A percentile compares a stretch with the other conserved stretches of the same genome.
These are phyloP conservation scores for Metschnikowia anglica DNA, from an alignment of 805 yeast species.

Conservation along the genomic window DNA sequence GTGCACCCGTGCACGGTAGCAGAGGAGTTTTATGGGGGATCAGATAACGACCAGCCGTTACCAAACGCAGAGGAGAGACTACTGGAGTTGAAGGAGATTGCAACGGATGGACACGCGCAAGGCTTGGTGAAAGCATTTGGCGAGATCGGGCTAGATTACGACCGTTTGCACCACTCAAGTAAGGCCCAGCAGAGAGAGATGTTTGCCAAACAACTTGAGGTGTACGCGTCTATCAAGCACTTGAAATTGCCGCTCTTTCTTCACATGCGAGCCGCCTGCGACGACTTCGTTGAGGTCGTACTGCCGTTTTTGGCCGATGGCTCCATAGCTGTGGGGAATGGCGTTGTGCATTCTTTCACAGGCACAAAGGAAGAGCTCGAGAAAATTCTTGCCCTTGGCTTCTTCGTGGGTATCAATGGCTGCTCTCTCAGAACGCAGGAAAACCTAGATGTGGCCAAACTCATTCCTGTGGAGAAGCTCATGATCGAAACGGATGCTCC, in stretches of 20 bases:
- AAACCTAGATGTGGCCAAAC: conserved; percentile 61
- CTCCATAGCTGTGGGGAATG: conserved; percentile 45
- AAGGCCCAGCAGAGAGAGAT: conserved; percentile 63
- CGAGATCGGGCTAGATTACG: conserved; percentile 94
- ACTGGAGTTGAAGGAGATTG: conserved; percentile 47
- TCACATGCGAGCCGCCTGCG: conserved; percentile 85
- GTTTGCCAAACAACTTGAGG: conserved; percentile 72
- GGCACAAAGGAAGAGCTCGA: conserved; percentile 69
- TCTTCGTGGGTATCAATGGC: conserved; percentile 85
- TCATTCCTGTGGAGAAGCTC: conserved; percentile 68
- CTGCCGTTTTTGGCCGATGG: conserved; percentile 57
- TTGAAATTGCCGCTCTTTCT: conserved; percentile 74
- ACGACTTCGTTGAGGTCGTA: conserved; percentile 69
- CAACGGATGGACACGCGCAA: conserved; percentile 43
- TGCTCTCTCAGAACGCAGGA: conserved; percentile 83
- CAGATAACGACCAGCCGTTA: conserved; percentile 37
- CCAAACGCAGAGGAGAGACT: conserved; percentile 44
- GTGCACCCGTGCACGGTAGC: conserved; percentile 92
- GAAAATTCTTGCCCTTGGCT: conserved; percentile 54
- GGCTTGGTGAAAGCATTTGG: conserved; percentile 82
- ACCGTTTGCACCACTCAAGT: conserved; percentile 75
- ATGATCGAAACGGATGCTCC: conserved; percentile 96
- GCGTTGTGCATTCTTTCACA: conserved; percentile 96
- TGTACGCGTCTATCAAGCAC: conserved; percentile 43
- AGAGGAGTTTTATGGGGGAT: conserved; percentile 34